Evolutionary conservation across 345 rosid species (phyloP).

Genomic region (Murraya koenigii): DNA sequence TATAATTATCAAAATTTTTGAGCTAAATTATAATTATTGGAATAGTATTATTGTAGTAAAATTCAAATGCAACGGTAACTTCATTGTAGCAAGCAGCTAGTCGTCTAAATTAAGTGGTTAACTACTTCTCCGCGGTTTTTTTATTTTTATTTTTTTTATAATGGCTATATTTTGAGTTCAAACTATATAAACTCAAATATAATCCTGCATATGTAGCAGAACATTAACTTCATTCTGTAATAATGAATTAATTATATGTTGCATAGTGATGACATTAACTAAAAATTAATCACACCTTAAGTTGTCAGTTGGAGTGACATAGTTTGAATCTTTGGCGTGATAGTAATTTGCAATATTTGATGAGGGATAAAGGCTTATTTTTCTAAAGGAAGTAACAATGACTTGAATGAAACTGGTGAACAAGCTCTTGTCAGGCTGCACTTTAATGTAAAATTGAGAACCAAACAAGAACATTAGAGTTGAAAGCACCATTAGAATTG

Average conservation of each 20-base stretch:
- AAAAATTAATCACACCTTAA: background rate
- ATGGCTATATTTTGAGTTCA: too few relatives aligned
- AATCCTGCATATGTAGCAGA: conserved; percentile 21
- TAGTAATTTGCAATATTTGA: background rate
- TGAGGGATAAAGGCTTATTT: background rate
- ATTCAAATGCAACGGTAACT: too few relatives aligned
- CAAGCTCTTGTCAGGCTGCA: conserved; percentile 21
- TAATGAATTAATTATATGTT: too few relatives aligned
- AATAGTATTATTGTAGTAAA: too few relatives aligned
- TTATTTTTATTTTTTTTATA: too few relatives aligned
- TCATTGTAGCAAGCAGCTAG: too few relatives aligned
- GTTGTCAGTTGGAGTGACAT: background rate
- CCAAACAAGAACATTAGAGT: conserved; percentile 26
- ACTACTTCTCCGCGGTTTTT: too few relatives aligned
- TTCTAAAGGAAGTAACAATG: conserved; percentile 2
- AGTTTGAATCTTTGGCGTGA: background rate
- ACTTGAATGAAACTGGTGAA: conserved; percentile 30
- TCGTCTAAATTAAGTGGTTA: too few relatives aligned
- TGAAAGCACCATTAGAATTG: conserved; percentile 25
- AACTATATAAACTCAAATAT: too few relatives aligned
- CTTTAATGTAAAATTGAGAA: conserved; percentile 26
- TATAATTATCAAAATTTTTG: too few relatives aligned
- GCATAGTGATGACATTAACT: background rate
- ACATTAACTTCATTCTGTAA: too few relatives aligned
- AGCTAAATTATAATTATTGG: too few relatives aligned